A percentile compares a stretch with the other conserved stretches of the same genome.
Evolutionary conservation across 768 basidiomycete species (phyloP).

Genomic region (Kwoniella europaea): DNA sequence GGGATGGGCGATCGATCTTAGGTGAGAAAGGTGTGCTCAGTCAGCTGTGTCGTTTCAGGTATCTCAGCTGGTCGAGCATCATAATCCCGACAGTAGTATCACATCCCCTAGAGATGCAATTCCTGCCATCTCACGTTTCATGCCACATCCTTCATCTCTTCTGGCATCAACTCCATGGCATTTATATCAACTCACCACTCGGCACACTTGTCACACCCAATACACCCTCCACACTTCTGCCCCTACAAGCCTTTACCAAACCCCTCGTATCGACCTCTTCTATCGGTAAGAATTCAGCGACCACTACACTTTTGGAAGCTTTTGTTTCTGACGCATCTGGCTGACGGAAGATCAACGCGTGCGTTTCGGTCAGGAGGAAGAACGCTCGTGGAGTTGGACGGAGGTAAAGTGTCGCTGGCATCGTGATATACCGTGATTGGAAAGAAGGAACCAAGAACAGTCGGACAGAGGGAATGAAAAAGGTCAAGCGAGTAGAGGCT

Average conservation of each 20-base stretch:
- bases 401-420: slow-evolving; percentile 55
- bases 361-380: slow-evolving; percentile 47
- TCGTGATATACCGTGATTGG: slow-evolving; percentile 2
- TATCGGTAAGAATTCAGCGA: slow-evolving; percentile 83
- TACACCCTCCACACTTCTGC: slow-evolving; percentile 75
- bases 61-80: too few species aligned
- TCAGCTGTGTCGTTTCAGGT: background rate
- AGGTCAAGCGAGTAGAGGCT: too few species aligned
- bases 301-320: slow-evolving; percentile 60
- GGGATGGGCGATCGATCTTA: slow-evolving; percentile 49
- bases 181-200: slow-evolving; percentile 45
- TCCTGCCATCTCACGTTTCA: too few species aligned
- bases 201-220: slow-evolving; percentile 65
- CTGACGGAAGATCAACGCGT: slow-evolving; percentile 54
- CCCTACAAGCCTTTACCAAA: slow-evolving; percentile 71
- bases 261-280: slow-evolving; percentile 71
- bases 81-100: too few species aligned
- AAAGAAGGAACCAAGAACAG: too few species aligned
- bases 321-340: slow-evolving; percentile 45
- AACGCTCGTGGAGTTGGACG: slow-evolving; percentile 48
- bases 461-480: background rate
- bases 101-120: too few species aligned
- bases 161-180: background rate
- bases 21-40: background rate
- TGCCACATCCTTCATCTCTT: background rate